Base-by-base conservation (phyloP, 1,284 basidiomycete species). In the Inonotus hispidus region DNA sequence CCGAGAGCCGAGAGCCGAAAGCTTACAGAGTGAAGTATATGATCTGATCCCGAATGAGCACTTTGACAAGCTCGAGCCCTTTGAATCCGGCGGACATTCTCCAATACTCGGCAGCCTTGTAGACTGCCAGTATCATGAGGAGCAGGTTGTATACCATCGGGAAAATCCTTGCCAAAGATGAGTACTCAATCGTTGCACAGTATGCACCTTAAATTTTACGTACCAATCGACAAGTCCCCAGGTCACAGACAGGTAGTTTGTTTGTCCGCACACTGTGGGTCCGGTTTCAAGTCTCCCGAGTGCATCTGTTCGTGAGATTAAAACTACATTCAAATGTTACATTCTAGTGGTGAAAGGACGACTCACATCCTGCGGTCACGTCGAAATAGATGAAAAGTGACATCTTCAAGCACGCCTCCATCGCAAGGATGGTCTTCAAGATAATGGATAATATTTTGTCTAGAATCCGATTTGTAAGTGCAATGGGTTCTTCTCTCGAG, bases 91-190 rank as follows among this genome's bases (percentile, higher is more conserved):
- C 10, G 23, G 49, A 54, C 43, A 29, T 53, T 46, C 41, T 53
- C 58, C 58, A 59, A 41, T 35, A 54, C n/a, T 59, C 41, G 11
- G 39, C 49, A 21, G 58, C 49, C 23, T 54, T 59, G 19, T 43
- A 59, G 21, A 54, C 16, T 39, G 58, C 58, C 10, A 59, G 49
- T 16, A 53, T 19, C 38, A 59, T 53, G 14, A 59, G 38, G 32
- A 43, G 6, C 11, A 54, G 8, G 8, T 35, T 39, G 11, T 29
- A 53, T 2, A 45, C 37, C 35, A 59, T 45, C 21, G 58, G 58
- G 2, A 53, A 23, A 19, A 21, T 32, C 58, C 58, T 59, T 16
- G 5, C 23, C 8, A 49, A 8, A 13, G 14, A 16, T 38, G 4
- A 35, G 25, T 16, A n/a, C 13, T 6, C n/a, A 10, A 14, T 23